Base-by-base conservation (phyloP, 148 eudicot genomes). In the Vaccinium myrtillus region DNA sequence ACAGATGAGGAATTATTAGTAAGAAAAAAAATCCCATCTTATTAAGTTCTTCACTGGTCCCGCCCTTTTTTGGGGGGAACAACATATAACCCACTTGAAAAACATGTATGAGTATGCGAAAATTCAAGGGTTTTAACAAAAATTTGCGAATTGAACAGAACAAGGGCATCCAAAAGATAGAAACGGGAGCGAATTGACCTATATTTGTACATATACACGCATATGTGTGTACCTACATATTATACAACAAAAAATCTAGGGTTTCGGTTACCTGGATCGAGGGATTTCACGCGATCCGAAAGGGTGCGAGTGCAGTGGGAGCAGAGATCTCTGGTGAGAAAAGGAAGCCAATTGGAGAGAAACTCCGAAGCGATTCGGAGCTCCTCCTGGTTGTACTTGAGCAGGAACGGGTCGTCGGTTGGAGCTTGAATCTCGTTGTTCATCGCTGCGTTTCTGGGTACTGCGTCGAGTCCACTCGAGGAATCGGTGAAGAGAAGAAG, bases 341-440 rank as follows among this genome's bases (percentile, higher is more conserved):
- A 94, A 13, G 99, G 99, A 2, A 92, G 82, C 98, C 99, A 96
- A 78, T 77, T 92, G 2, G 92, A 85, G 16, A 96, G 85, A 70
- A 94, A 96, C 86, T 96, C 99, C 23, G 94, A 91, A 8, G 97
- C 99, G 78, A 93, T 93, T 81, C 85, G 90, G 58, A 89, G 93
- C 76, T 94, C 98, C 77, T 85, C 85, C 18, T 87, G 83, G 87
- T 82, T 85, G 89, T 88, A 95, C 5, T 81, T 90, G n/a, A 77
- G 86, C 32, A 94, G 88, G 86, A 95, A 93, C 56, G 91, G 91
- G 39, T 95, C 96, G 79, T 39, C 82, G 76, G 87, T 18, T 30
- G 27, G 84, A 16, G 49, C 85, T n/a, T 2, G 86, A 75, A 59
- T 50, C 84, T 75, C 63, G 90, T 87, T 85, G 55, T 53, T 67